Evolutionary conservation across 2,329 filamentous ascomycete species (phyloP), one percentile per base, ranked within the genome.

Genomic region (Fusarium sterilihyphosum): DNA sequence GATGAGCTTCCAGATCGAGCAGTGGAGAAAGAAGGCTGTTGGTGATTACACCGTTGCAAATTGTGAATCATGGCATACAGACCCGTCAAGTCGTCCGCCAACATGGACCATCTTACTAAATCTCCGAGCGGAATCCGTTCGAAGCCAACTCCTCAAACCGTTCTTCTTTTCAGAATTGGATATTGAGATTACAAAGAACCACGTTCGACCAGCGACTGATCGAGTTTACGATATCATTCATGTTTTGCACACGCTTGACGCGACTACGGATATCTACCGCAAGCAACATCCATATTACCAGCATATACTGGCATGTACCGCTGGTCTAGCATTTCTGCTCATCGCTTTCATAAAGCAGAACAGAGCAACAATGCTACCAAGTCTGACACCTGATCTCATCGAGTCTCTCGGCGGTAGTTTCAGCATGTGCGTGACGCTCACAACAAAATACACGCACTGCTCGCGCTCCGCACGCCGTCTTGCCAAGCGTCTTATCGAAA

Each of bases 1-100:
- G 9, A 73, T 80, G 71, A 79, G 73, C 12, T 80, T 81, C 14
- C 79, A 80, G 26, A 73, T 81, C 9, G 76, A 78, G 17, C 77
- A 79, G 35, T 80, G 78, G 78, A 61, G 75, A 4, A 79, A 75
- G 31, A 76, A 71, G 8, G 74, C 74, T 4, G 70, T 80, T 4
- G 77, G 70, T 1, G 50, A 73, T 14, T 47, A 76, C 22, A 61
- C 60, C 2, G 22, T 73, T 7, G 52, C 71, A 1, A 58, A 56
- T 10, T 73, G 50, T 5, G 56, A 61, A 11, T 22, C 60, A 7
- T 73, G 71, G 70, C 66, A 62, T 17, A 47, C 65, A 12, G 57
- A 67, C 11, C 70, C 70, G 0, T 50, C 71, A 1, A 67, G 50
- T 4, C 61, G 66, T 24, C 70, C 71, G 3, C 71, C 71, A 10